Evolutionary conservation across 208 protist species (phyloP), one percentile per base, ranked within the genome.

Genomic region (Crithidia sp.): DNA sequence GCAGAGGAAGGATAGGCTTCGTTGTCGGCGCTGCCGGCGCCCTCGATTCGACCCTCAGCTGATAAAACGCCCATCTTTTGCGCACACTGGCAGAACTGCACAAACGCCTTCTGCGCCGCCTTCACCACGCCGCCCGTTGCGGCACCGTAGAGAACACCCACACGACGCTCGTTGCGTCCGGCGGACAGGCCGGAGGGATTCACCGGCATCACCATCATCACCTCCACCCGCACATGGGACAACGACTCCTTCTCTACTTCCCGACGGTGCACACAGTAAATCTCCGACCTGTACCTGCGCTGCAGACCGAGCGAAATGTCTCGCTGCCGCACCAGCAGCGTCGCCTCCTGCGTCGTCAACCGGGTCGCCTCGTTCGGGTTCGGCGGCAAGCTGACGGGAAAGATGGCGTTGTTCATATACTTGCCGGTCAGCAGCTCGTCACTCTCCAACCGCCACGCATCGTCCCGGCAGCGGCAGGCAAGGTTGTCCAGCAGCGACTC

Each of bases 131-230:
- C 39, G 44, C 57, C 68, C 4, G 3, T 62, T n/a, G 45, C 68
- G 57, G 28, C 45, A 37, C 52, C 68, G 40, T 17, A 16, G 19
- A 73, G 19, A 28, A 28, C 28, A 28, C 28, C 28, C 28, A 28
- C 28, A 28, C 28, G 28, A 28, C 28, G 28, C 28, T 28, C 28
- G 28, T 28, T 28, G 28, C 28, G 28, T 28, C 28, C 28, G 28
- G 28, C 28, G 28, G 28, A 28, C 28, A 28, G 28, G 28, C 28
- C 28, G 28, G 28, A 28, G 28, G 28, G 28, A 28, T 28, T 28
- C 5, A 53, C 36, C 2, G 70, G 60, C 12, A 75, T 53, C 2
- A 19, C 13, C 52, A 75, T 60, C 13, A 74, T 47, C n/a, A 75
- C 14, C 5, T 47, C 54, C 43, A 57, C 41, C 49, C 12, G 28